Evolutionary conservation across 2,329 filamentous ascomycete species (phyloP), one percentile per base, ranked within the genome.

Genomic region (Rosellinia necatrix): DNA sequence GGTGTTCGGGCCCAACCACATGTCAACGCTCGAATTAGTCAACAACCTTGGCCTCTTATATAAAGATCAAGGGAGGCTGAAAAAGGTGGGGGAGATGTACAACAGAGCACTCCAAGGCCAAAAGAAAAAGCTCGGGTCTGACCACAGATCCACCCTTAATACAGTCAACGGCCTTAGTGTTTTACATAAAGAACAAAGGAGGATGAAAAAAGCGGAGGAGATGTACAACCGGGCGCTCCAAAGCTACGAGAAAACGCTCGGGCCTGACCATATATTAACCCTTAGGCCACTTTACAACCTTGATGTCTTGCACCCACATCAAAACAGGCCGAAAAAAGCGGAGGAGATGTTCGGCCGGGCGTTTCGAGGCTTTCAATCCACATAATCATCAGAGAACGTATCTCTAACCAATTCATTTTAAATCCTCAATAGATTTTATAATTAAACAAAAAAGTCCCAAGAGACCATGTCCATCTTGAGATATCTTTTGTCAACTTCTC

Each of bases 141-240:
- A 56, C 3, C 42, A 56, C 12, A 38, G 19, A 12, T 52, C 17
- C 7, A 52, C 48, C 6, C 35, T 52, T 2, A 17, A 37, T 13
- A 56, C 37, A 15, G 48, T 56, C 25, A 41, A 52, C 21, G 43
- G 49, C 48, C 27, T 56, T 13, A 48, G 48, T 4, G 3, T 15
- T 21, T n/a, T 56, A 32, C 51, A 56, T 24, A 17, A 6, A 3
- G 29, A 62, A 22, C 65, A 68, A 56, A 68, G 66, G 56, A 67
- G 61, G 32, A 49, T 67, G n/a, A 10, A 56, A 8, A 62, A 71
- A 29, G 62, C 68, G 9, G 64, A 72, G 59, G 53, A 51, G 0
- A 72, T 72, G 65, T 72, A 64, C 22, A 4, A 58, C 7, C 68
- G 66, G 46, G 69, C 68, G 42, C 60, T 72, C 4, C 49, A 65